phyloP scores from a whole-genome alignment of 2,329 filamentous ascomycete species.

The Penicillium occitanis region DNA sequence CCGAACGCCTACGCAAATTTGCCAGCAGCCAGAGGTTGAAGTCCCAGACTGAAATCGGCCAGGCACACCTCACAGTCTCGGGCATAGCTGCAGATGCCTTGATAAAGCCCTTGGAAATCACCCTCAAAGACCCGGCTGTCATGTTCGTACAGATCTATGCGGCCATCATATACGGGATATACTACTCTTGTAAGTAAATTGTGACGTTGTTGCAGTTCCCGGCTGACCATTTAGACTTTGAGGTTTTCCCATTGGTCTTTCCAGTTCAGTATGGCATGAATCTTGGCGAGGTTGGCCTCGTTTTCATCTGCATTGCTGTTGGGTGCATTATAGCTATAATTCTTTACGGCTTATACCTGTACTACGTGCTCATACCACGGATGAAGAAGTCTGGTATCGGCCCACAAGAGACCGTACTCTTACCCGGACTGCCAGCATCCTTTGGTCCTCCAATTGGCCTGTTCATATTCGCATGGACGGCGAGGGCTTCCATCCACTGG shows the following conservation, averaged over 20 bases:
- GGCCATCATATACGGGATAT: slow-evolving; percentile 56
- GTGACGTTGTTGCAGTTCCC: neutral
- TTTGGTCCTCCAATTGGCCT: slow-evolving; percentile 48
- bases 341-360: slow-evolving; percentile 43
- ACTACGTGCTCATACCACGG: slow-evolving; percentile 48
- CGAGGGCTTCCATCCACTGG: slow-evolving; percentile 43
- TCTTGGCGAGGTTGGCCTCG: slow-evolving; percentile 49
- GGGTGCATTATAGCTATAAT: slow-evolving; percentile 62
- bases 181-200: slow-evolving; percentile 47
- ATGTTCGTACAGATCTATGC: slow-evolving; percentile 31
- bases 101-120: slow-evolving; percentile 23
- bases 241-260: slow-evolving; percentile 32
- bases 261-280: slow-evolving; percentile 63
- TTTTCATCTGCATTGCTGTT: slow-evolving; percentile 67
- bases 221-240: slow-evolving; percentile 47
- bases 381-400: slow-evolving; percentile 28
- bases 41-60: slow-evolving; percentile 24
- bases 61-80: slow-evolving; percentile 46
- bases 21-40: neutral
- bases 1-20: neutral
- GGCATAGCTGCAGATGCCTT: slow-evolving; percentile 48
- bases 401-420: slow-evolving; percentile 48
- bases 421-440: slow-evolving; percentile 52
- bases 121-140: neutral
- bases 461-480: slow-evolving; percentile 53